Base-by-base conservation (phyloP, 2,329 filamentous ascomycete genomes). In the Aspergillus eucalypticola region DNA sequence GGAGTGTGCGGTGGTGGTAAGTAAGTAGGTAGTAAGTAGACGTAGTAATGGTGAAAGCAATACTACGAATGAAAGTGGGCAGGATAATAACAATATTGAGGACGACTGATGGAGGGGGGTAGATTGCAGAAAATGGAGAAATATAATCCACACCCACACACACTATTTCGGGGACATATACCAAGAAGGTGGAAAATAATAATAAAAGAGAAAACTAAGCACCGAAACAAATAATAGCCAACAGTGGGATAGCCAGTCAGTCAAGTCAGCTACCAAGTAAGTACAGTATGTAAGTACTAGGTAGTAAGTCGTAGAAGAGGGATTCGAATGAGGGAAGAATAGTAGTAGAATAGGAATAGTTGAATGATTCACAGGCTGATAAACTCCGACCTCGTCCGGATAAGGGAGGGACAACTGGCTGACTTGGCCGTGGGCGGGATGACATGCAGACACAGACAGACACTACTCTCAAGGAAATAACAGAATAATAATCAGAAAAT, bases 301-400 rank as follows among this genome's bases (percentile, higher is more conserved):
- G n/a, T n/a, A n/a, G 7, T 8, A 13, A 44, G 17, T 21, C 13
- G 10, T 44, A 13, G 32, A 19, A 8, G 17, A 44, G 41, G 41
- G 17, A 13, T 35, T 29, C 27, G 27, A 46, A 46, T 35, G 21
- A 58, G 35, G 32, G 41, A 44, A 6, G 17, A 44, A 44, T 44
- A 44, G 17, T 21, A 42, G 10, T 44, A 13, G 32, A 19, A 17
- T 23, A 44, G 41, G 41, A 44, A 13, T 35, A 35, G 32, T 13
- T 17, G 13, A 41, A 32, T 44, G 39, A 46, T 55, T 27, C 39
- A 32, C 39, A 55, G 56, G 44, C 55, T 32, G 52, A 59, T 60
- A 62, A 60, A 62, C 44, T 64, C 64, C 62, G 62, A 63, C 42
- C 38, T 60, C 13, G 41, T 54, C 53, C 49, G 49, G 58, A 61